Evolutionary conservation across 352 stramenopile species (phyloP), one percentile per base, ranked within the genome.

Genomic region (Pythium graminicola): DNA sequence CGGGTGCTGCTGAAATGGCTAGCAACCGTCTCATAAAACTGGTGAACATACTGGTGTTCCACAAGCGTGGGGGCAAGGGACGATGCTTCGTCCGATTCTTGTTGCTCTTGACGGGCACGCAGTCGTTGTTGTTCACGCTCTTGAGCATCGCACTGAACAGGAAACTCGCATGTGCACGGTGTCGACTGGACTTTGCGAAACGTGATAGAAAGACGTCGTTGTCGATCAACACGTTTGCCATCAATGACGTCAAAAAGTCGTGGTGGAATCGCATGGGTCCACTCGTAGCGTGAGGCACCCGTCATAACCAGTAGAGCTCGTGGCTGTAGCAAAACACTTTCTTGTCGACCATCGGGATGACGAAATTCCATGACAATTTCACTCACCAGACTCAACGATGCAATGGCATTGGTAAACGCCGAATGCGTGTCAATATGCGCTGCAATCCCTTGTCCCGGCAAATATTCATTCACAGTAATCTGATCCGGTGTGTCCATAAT

Each of bases 401-500:
- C 76, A 54, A 96, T 93, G 11, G 76, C 83, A 7, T 72, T 76
- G 9, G 72, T 87, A 54, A 95, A 96, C 6, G 85, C 86, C 24
- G 78, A 91, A 58, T 95, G 86, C 6, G 86, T 95, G 60, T 96
- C 88, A 23, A 93, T 70, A 51, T 96, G 87, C 23, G 78, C 78
- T 7, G 86, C 73, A 51, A 96, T 96, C 29, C 86, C 87, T 56
- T 95, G 83, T 16, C 86, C 86, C 0, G 85, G 86, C 32, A 86
- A 44, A 69, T 96, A 96, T 52, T 96, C 87, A 60, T 96, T 96
- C 42, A 89, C 73, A 1, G 82, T 93, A 60, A 93, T 85, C 61
- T 93, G 82, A 41, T 93, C 72, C 0, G 80, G 80, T 46, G 26
- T 72, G 41, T 76, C 72, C 73, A 89, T 88, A 49, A 88, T 53